Evolutionary conservation across 225 moss, liverwort and hornwort genomes (phyloP).

Genomic region (Lunularia cruciata): DNA sequence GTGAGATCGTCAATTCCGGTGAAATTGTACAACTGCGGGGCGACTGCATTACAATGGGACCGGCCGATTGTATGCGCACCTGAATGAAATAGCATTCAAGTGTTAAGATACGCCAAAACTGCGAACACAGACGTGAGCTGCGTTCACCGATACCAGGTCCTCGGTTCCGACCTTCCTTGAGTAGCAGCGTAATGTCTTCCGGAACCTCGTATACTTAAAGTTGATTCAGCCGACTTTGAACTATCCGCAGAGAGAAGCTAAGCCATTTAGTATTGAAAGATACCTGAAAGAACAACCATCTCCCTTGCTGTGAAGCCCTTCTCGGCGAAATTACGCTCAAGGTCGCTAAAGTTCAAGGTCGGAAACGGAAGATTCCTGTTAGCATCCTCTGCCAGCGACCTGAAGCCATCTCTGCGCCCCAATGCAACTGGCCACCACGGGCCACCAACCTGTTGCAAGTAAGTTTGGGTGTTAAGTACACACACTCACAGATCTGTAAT

Average conservation of each 20-base stretch:
- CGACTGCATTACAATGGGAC: conserved; percentile 25
- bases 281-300: conserved; percentile 23
- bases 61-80: conserved; percentile 51
- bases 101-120: too few relatives aligned
- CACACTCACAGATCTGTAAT: too few relatives aligned
- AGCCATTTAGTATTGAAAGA: neutral
- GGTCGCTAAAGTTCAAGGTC: conserved; percentile 4
- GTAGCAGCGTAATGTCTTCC: too few relatives aligned
- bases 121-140: too few relatives aligned
- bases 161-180: too few relatives aligned
- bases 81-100: neutral
- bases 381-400: neutral
- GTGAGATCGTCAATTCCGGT: neutral
- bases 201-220: too few relatives aligned
- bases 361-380: conserved; percentile 15
- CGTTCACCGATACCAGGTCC: too few relatives aligned
- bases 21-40: conserved; percentile 32
- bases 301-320: conserved; percentile 17
- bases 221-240: too few relatives aligned
- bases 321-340: conserved; percentile 14
- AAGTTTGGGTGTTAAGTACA: neutral
- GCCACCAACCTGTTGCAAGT: conserved; percentile 9
- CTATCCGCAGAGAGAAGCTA: too few relatives aligned
- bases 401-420: conserved; percentile 20
- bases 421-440: conserved; percentile 13